Base-by-base conservation (phyloP, 441 rosid species). In the Pelargonium cotyledonis region DNA sequence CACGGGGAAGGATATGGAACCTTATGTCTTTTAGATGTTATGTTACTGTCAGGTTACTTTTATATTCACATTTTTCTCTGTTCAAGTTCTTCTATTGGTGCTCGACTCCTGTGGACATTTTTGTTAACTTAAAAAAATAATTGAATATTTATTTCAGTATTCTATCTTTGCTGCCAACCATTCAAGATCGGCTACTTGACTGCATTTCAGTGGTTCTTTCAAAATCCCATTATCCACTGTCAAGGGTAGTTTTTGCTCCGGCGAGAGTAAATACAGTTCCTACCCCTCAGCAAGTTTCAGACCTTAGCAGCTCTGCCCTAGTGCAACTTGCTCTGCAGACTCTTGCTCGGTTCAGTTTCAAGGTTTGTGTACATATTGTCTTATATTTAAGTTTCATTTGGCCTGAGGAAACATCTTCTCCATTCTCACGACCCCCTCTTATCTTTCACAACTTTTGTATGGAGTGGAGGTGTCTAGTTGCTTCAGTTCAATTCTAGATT, bases 251-350 rank as follows among this genome's bases (percentile, higher is more conserved):
- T 80, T 85, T 72, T 77, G 69, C 93, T 23, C 58, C 76, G 47
- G 86, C 79, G 76, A 94, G 97, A 72, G 88, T 90, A 68, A 79
- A 75, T 81, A 69, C 76, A 55, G 65, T 77, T 38, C 88, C 75
- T 78, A 68, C 71, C 67, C 78, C 94, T 70, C 95, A 85, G 66
- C 92, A 83, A 79, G 80, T 82, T 66, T 80, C 90, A 49, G 98
- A 93, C 77, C 85, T 80, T 71, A 83, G 82, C 79, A 81, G 85
- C 80, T 79, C 96, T 65, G 87, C 90, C 62, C 85, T 86, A 41
- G 91, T 96, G 84, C 97, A 93, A 82, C 89, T 96, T 77, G 98
- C 99, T 70, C 79, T 96, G 86, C 96, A 88, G 84, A 91, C 99
- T 72, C 92, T 96, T 68, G 95, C 97, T 78, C 88, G 88, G 65